Evolutionary conservation across 345 rosid species (phyloP).

Genomic region (Eucalyptus cladocalyx): DNA sequence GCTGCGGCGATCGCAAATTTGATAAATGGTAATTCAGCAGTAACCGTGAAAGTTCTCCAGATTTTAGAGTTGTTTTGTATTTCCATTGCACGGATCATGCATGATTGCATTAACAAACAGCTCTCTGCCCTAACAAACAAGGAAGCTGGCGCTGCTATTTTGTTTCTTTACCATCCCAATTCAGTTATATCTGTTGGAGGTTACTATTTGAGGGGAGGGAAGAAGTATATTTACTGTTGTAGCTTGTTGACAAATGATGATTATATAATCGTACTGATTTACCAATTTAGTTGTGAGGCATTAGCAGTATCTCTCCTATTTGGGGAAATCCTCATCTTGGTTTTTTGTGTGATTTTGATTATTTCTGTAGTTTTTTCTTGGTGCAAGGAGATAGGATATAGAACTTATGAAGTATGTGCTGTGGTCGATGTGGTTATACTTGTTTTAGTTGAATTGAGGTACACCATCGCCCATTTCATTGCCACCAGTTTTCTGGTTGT

Average conservation of each 20-base stretch:
- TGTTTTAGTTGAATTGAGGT: not conserved
- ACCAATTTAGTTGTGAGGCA: not conserved
- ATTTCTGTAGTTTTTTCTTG: not conserved
- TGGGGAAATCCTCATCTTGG: not conserved
- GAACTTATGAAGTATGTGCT: not conserved
- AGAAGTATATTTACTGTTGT: not conserved
- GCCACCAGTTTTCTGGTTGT: not conserved
- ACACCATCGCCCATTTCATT: not conserved
- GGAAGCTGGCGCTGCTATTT: not conserved
- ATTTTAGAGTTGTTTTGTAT: not conserved
- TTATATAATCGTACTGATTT: not conserved
- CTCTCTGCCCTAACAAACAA: not conserved
- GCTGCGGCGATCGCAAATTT: conserved; percentile 69
- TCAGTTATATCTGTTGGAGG: not conserved
- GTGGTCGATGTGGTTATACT: not conserved
- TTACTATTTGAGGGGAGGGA: not conserved
- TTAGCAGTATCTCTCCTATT: not conserved
- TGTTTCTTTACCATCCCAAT: not conserved
- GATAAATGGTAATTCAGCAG: conserved; percentile 48
- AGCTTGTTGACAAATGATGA: not conserved
- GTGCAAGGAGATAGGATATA: not conserved
- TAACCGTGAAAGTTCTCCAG: not conserved
- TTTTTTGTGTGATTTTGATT: not conserved
- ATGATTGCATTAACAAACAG: not conserved
- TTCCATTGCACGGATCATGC: not conserved